Evolutionary conservation across 345 rosid species (phyloP).

Genomic region (Arabis hirsuta): DNA sequence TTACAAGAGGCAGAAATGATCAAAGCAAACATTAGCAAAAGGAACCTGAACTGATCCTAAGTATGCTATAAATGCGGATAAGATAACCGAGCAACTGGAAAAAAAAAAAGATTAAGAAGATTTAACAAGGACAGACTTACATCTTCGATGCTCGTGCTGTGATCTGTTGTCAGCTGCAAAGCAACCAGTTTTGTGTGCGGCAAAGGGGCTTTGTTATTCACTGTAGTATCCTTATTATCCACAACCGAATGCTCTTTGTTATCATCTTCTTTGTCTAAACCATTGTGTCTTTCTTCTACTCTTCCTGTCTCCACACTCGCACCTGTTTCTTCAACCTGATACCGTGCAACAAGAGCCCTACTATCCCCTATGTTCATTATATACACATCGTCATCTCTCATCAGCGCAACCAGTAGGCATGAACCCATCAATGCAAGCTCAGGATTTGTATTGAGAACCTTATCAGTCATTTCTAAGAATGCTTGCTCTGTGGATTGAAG

Average conservation of each 20-base stretch:
- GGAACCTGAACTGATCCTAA: background rate
- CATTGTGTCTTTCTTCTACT: slow-evolving; percentile 41
- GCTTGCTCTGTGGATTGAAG: slow-evolving; percentile 81
- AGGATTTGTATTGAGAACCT: slow-evolving; percentile 82
- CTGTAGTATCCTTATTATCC: slow-evolving; percentile 40
- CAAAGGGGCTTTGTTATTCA: slow-evolving; percentile 45
- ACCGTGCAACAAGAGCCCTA: slow-evolving; percentile 91
- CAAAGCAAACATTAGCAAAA: background rate
- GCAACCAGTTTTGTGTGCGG: slow-evolving; percentile 61
- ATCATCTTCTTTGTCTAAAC: slow-evolving; percentile 51
- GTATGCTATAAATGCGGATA: background rate
- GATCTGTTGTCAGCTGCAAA: slow-evolving; percentile 92
- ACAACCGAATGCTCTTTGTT: slow-evolving; percentile 49
- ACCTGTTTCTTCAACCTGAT: slow-evolving; percentile 48
- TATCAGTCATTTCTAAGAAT: slow-evolving; percentile 90
- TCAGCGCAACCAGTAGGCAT: slow-evolving; percentile 83
- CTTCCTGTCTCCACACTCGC: slow-evolving; percentile 44
- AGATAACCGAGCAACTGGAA: too few species aligned
- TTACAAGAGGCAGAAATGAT: slow-evolving; percentile 3
- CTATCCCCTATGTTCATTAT: slow-evolving; percentile 99
- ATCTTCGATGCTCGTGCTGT: slow-evolving; percentile 94
- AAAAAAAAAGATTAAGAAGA: background rate
- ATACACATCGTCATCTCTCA: slow-evolving; percentile 97
- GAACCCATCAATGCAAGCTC: slow-evolving; percentile 99
- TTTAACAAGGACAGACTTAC: slow-evolving; percentile 53